phyloP scores from a whole-genome alignment of 2,329 filamentous ascomycete species.

The Diaporthe citrichinensis region DNA sequence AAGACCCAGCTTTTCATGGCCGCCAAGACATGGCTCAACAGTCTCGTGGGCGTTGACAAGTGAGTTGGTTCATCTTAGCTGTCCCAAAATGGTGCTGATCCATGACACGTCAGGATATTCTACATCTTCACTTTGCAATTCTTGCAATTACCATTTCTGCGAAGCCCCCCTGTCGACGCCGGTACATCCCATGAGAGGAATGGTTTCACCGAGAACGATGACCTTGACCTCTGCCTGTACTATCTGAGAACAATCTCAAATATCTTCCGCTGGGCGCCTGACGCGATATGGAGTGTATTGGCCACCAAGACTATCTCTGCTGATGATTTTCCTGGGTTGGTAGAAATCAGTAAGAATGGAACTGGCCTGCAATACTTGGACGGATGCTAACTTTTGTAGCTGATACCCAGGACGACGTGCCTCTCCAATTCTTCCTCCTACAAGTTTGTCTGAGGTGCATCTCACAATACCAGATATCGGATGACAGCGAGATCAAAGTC shows the following conservation, averaged over 20 bases:
- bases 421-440: conserved; percentile 77
- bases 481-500: conserved; percentile 55
- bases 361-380: neutral
- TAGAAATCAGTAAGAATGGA: conserved; percentile 64
- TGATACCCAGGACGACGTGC: conserved; percentile 68
- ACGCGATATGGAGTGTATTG: conserved; percentile 78
- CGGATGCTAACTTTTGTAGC: conserved; percentile 55
- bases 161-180: conserved; percentile 47
- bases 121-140: conserved; percentile 72
- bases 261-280: conserved; percentile 77
- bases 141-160: conserved; percentile 67
- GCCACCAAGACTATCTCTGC: conserved; percentile 71
- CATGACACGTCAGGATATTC: conserved; percentile 65
- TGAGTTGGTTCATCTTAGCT: conserved; percentile 51
- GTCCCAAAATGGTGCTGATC: conserved; percentile 41
- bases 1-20: conserved; percentile 82
- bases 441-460: conserved; percentile 77
- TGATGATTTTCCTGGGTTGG: conserved; percentile 60
- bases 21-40: conserved; percentile 85
- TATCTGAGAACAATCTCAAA: conserved; percentile 82
- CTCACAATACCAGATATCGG: conserved; percentile 56
- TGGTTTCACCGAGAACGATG: conserved; percentile 69
- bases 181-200: conserved; percentile 47
- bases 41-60: conserved; percentile 74
- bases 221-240: conserved; percentile 83